These are phyloP conservation scores for Malus fusca DNA, from an alignment of 306 rosid genomes.

Conservation along the genomic window DNA sequence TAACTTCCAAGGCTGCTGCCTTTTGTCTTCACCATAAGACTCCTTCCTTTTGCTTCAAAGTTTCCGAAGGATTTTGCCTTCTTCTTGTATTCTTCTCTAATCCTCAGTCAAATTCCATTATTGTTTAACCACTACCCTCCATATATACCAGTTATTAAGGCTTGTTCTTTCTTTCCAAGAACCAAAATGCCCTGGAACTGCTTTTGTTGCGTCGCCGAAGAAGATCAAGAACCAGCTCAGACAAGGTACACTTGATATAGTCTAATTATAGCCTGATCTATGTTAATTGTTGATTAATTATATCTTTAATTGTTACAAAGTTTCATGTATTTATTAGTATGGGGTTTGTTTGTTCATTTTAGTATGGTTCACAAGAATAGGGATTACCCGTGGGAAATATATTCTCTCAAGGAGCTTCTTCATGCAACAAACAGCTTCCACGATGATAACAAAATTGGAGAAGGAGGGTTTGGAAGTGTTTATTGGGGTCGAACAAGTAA, in stretches of 20 bases:
- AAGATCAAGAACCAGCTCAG: constrained; percentile 19
- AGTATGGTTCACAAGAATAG: constrained; percentile 27
- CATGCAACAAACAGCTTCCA: constrained; percentile 80
- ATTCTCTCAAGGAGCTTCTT: constrained; percentile 75
- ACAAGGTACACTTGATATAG: constrained; percentile 23
- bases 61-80: constrained; percentile 25
- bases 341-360: background rate
- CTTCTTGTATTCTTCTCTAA: constrained; percentile 26
- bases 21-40: constrained; percentile 48
- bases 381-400: constrained; percentile 82
- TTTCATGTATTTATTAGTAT: background rate
- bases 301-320: background rate
- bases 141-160: background rate
- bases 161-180: constrained; percentile 7
- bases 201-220: constrained; percentile 36
- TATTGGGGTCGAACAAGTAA: constrained; percentile 74
- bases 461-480: constrained; percentile 92
- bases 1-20: constrained; percentile 61
- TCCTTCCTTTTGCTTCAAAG: constrained; percentile 35
- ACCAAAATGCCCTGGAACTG: constrained; percentile 43
- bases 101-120: background rate
- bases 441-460: constrained; percentile 79
- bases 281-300: background rate
- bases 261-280: background rate
- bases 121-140: background rate